These are phyloP conservation scores for Echites panduratus DNA, from an alignment of 257 asterid species.

Conservation along the genomic window DNA sequence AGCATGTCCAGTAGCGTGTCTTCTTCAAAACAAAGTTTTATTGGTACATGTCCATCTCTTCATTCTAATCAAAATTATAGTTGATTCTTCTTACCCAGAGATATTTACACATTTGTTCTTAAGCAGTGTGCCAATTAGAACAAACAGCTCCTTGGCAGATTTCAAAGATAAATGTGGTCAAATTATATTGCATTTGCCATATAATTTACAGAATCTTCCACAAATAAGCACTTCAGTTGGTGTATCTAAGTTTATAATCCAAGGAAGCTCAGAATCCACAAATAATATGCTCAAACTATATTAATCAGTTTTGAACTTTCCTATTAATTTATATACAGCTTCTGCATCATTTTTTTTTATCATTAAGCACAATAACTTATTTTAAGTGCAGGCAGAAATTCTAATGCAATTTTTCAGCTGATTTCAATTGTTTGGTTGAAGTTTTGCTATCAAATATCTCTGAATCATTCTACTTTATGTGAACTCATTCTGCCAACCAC, in stretches of 20 bases:
- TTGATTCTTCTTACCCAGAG: not conserved
- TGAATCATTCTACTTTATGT: not conserved
- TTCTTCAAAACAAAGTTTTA: not conserved
- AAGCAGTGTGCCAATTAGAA: not conserved
- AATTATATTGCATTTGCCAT: not conserved
- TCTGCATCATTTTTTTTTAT: not conserved
- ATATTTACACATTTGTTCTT: not conserved
- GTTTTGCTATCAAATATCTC: not conserved
- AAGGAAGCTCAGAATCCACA: not conserved
- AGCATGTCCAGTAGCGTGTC: not conserved
- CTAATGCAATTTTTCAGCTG: not conserved
- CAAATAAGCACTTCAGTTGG: not conserved
- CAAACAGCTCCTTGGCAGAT: not conserved
- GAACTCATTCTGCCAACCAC: not conserved
- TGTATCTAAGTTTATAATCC: not conserved
- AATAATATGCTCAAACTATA: not conserved
- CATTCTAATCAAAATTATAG: not conserved
- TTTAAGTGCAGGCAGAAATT: not conserved
- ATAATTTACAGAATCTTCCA: not conserved
- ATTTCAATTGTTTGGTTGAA: not conserved
- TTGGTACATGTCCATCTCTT: not conserved
- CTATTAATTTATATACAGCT: not conserved
- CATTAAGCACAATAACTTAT: not conserved
- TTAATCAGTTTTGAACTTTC: not conserved
- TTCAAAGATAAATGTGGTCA: not conserved